Evolutionary conservation across 176 grass and related monocot genomes (phyloP).

Genomic region (Triticum monococcum): DNA sequence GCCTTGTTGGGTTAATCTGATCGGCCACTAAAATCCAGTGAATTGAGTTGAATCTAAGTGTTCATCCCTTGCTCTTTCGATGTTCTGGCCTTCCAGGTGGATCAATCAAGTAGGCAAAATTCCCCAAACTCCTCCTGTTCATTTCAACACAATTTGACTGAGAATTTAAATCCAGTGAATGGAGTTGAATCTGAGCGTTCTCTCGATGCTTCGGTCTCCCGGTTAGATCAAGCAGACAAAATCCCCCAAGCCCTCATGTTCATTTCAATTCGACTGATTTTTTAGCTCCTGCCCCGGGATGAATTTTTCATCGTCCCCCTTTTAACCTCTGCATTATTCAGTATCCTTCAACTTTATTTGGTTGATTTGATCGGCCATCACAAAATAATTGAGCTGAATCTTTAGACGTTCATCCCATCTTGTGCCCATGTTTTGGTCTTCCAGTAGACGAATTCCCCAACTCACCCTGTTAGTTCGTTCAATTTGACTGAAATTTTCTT

Average conservation of each 20-base stretch:
- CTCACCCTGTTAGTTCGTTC: neutral
- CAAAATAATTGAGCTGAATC: neutral
- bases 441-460: neutral
- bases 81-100: neutral
- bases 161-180: neutral
- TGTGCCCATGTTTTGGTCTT: neutral
- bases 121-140: neutral
- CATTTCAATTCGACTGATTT: neutral
- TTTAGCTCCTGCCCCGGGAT: neutral
- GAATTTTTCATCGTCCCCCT: neutral
- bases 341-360: neutral
- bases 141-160: neutral
- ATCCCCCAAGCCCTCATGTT: neutral
- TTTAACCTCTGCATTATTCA: neutral
- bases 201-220: neutral
- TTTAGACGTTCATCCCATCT: neutral
- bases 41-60: constrained; percentile 12
- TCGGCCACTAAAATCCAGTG: neutral
- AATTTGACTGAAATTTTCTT: neutral
- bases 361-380: neutral
- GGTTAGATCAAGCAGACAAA: neutral
- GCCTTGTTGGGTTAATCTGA: neutral
- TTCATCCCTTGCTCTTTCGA: neutral
- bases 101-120: neutral
- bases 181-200: constrained; percentile 9